Evolutionary conservation across 495 filamentous ascomycete species (phyloP).

Genomic region (Delitschia confertaspora): DNA sequence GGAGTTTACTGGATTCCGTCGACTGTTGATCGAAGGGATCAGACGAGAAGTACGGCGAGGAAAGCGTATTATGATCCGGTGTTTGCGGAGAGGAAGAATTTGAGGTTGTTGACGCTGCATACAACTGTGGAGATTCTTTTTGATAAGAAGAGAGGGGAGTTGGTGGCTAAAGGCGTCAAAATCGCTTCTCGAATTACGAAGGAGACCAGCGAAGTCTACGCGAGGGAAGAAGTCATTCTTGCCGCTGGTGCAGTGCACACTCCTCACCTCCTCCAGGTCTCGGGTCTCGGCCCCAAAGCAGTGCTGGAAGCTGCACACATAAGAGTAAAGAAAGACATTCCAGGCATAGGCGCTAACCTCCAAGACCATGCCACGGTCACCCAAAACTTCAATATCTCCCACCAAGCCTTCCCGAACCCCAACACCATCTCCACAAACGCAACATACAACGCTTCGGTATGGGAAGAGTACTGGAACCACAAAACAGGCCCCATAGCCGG

Average conservation of each 20-base stretch:
- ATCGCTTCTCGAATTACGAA: slow-evolving; percentile 20
- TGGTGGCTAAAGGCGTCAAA: slow-evolving; percentile 32
- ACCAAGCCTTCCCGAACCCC: slow-evolving; percentile 9
- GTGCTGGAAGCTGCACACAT: slow-evolving; percentile 14
- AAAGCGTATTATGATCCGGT: slow-evolving; percentile 13
- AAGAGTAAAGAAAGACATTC: slow-evolving; percentile 1
- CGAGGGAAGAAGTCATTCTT: slow-evolving; percentile 44
- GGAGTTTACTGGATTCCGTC: slow-evolving; percentile 13
- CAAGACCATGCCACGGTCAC: slow-evolving; percentile 16
- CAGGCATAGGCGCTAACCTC: slow-evolving; percentile 20
- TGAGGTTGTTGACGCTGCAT: slow-evolving; percentile 9
- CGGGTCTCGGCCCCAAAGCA: slow-evolving; percentile 19
- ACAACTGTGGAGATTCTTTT: slow-evolving; percentile 20
- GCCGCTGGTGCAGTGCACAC: slow-evolving; percentile 19
- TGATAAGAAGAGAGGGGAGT: not conserved
- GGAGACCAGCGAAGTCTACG: slow-evolving; percentile 32
- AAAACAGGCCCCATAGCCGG: slow-evolving; percentile 5
- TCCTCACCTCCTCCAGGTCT: slow-evolving; percentile 17
- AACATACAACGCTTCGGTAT: slow-evolving; percentile 8
- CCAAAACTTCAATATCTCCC: slow-evolving; percentile 12
- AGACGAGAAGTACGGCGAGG: slow-evolving; percentile 1
- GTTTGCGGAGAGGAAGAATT: slow-evolving; percentile 7
- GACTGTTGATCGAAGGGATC: slow-evolving; percentile 4
- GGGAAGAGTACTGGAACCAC: slow-evolving; percentile 4
- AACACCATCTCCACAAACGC: slow-evolving; percentile 4